A percentile compares a stretch with the other conserved stretches of the same genome.
Evolutionary conservation across 2,329 filamentous ascomycete genomes (phyloP).

Genomic region (Fusarium mundagurra): DNA sequence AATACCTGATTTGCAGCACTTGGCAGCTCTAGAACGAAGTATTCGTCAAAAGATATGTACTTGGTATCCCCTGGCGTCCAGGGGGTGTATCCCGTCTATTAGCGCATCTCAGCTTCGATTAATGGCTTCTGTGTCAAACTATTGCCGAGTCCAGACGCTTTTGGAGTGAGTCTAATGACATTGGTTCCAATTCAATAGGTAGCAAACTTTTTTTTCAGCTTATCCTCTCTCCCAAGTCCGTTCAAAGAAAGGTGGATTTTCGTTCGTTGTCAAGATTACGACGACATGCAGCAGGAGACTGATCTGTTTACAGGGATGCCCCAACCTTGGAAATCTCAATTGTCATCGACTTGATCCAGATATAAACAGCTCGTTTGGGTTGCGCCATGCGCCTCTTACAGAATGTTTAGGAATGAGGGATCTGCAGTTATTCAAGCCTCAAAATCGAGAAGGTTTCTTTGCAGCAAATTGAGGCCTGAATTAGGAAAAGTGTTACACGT

Average conservation of each 20-base stretch:
- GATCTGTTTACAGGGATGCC: conserved; percentile 15
- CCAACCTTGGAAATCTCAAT: conserved; percentile 10
- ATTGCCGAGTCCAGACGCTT: conserved; percentile 27
- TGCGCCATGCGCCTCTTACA: conserved; percentile 19
- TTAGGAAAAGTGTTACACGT: conserved; percentile 27
- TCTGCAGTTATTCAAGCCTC: conserved; percentile 24
- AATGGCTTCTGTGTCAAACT: conserved; percentile 16
- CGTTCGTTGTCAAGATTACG: conserved; percentile 7
- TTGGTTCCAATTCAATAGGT: neutral
- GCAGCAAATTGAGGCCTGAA: conserved; percentile 13
- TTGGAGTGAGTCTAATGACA: conserved; percentile 1
- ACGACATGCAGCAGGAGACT: neutral
- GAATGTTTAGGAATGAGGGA: conserved; percentile 34
- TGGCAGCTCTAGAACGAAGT: conserved; percentile 1
- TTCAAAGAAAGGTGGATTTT: neutral
- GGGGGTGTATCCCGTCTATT: conserved; percentile 4
- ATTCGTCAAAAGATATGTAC: neutral
- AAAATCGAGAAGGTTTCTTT: conserved; percentile 1
- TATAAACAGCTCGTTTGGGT: conserved; percentile 8
- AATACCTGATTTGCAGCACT: neutral
- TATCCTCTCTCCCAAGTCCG: neutral
- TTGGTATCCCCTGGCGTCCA: conserved; percentile 5
- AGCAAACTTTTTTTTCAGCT: conserved; percentile 17
- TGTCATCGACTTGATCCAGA: conserved; percentile 11
- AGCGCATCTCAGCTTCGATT: conserved; percentile 14